A percentile compares a stretch with the other conserved stretches of the same genome.
These are phyloP conservation scores for Aureobasidium namibiae DNA, from an alignment of 2,329 filamentous ascomycete species.

Conservation along the genomic window DNA sequence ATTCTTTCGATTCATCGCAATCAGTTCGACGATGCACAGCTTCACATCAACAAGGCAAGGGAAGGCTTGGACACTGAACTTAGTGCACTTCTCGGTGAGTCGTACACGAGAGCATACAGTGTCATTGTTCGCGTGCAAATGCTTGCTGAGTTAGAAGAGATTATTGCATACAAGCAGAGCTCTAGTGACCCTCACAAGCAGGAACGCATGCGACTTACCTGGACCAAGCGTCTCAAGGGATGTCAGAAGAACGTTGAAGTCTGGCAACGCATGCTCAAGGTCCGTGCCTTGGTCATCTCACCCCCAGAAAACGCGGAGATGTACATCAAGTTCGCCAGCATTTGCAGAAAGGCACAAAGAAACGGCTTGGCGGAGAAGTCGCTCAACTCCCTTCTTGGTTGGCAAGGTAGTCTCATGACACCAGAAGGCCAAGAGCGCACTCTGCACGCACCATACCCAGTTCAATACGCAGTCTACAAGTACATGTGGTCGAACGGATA, in stretches of 20 bases:
- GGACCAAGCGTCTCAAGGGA: conserved; percentile 89
- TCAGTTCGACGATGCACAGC: conserved; percentile 84
- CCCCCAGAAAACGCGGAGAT: conserved; percentile 94
- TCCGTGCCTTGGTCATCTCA: conserved; percentile 83
- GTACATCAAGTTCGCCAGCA: conserved; percentile 99
- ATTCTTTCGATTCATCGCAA: conserved; percentile 93
- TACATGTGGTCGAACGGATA: conserved; percentile 84
- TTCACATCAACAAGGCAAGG: conserved; percentile 81
- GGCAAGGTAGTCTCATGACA: conserved; percentile 40
- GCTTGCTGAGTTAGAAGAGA: conserved; percentile 96
- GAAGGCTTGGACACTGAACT: conserved; percentile 94
- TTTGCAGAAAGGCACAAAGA: conserved; percentile 91
- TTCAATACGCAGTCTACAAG: conserved; percentile 95
- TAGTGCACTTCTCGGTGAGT: conserved; percentile 93
- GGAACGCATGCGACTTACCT: conserved; percentile 83
- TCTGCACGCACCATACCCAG: conserved; percentile 58
- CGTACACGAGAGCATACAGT: conserved; percentile 93
- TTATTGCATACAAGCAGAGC: conserved; percentile 95
- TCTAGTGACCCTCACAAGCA: conserved; percentile 72
- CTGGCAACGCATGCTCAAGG: conserved; percentile 96
- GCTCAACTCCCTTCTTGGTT: conserved; percentile 76
- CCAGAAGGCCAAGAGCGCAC: conserved; percentile 47
- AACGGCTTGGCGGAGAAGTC: conserved; percentile 95
- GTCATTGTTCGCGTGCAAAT: conserved; percentile 98
- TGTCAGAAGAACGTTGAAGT: conserved; percentile 97